Evolutionary conservation across 306 rosid species (phyloP).

Genomic region (Leucaena leucocephala): DNA sequence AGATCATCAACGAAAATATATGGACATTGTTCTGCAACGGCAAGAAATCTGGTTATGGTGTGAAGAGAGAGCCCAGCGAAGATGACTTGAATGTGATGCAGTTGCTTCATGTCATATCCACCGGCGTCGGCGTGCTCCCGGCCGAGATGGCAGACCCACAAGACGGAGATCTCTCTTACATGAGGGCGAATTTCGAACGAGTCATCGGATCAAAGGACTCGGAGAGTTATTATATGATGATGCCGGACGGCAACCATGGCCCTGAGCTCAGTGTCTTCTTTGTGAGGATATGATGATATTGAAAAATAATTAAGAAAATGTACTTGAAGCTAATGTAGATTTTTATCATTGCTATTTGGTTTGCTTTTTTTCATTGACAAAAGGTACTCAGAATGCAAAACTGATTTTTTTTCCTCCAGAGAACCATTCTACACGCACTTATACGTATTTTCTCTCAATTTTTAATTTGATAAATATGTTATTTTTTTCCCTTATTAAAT

Average conservation of each 20-base stretch:
- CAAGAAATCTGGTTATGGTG: constrained; percentile 75
- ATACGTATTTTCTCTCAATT: too few species aligned
- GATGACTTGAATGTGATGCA: constrained; percentile 80
- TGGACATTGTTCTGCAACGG: constrained; percentile 85
- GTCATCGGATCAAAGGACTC: constrained; percentile 85
- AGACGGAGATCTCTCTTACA: constrained; percentile 69
- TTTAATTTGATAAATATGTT: too few species aligned
- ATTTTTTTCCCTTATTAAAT: too few species aligned
- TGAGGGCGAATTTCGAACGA: constrained; percentile 76
- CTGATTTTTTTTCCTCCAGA: too few species aligned
- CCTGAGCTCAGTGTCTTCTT: constrained; percentile 75
- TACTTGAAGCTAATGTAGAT: too few species aligned
- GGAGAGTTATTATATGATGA: constrained; percentile 81
- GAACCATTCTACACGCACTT: too few species aligned
- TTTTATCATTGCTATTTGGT: too few species aligned
- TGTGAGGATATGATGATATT: constrained; percentile 57
- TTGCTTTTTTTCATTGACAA: too few species aligned
- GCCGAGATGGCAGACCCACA: constrained; percentile 41
- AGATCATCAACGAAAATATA: constrained; percentile 68
- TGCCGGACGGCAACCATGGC: constrained; percentile 71
- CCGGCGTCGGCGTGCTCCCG: constrained; percentile 82
- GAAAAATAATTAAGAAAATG: constrained; percentile 20
- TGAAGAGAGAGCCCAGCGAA: constrained; percentile 67
- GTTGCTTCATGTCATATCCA: constrained; percentile 60
- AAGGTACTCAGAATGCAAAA: too few species aligned